Evolutionary conservation across 129 eudicot species (phyloP), one percentile per base, ranked within the genome.

Genomic region (Tanacetum coccineum): DNA sequence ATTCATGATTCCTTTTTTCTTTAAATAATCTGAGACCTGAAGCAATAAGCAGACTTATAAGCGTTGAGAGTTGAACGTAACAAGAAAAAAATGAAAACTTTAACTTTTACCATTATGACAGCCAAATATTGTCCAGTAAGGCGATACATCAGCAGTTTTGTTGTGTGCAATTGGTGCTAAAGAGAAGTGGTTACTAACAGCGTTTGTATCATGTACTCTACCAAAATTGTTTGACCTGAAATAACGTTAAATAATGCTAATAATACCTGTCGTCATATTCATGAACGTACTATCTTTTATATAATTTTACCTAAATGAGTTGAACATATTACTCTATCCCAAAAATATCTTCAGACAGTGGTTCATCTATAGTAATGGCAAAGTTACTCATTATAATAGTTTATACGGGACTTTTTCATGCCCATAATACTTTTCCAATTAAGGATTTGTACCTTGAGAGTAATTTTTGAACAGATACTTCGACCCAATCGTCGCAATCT

Each of bases 21-120:
- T 79, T 81, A 68, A 87, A 87, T 67, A 87, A 61, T 32, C 95
- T 68, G 46, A 87, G 74, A 60, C 90, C 95, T 87, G 76, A 56
- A 54, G 10, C 21, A 77, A 10, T 39, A 44, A 42, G 20, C 51
- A 49, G 46, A n/a, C n/a, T n/a, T n/a, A n/a, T n/a, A n/a, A n/a
- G n/a, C n/a, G n/a, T n/a, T n/a, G n/a, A n/a, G n/a, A n/a, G n/a
- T n/a, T n/a, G n/a, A n/a, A n/a, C n/a, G n/a, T n/a, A n/a, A n/a
- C n/a, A n/a, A n/a, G n/a, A n/a, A n/a, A n/a, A n/a, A n/a, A n/a
- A n/a, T n/a, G n/a, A n/a, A n/a, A n/a, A n/a, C 46, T 6, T 17
- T 42, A 12, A 49, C 10, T 1, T 66, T 7, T 71, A 84, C 91
- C 91, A 73, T 82, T 80, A 15, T 77, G 79, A 73, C 82, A 84